phyloP scores from a whole-genome alignment of 2,329 filamentous ascomycete species.

The Neofusicoccum ribis region DNA sequence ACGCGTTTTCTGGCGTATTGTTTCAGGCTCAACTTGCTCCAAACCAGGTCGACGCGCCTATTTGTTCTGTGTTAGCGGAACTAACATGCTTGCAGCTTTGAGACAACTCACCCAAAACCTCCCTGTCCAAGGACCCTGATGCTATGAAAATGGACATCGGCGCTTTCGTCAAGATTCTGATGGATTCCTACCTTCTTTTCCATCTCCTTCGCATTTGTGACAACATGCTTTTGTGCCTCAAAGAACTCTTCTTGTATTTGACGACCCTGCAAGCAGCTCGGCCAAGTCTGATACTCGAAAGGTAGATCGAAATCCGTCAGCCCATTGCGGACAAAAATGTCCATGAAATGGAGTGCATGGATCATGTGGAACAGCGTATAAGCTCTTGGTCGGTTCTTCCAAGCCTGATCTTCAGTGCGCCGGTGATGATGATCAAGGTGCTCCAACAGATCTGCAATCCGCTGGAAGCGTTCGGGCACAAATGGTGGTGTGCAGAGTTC shows the following conservation, averaged over 20 bases:
- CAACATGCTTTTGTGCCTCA: not conserved
- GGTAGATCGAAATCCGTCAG: not conserved
- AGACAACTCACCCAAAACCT: not conserved
- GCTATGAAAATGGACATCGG: not conserved
- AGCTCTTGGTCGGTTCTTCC: not conserved
- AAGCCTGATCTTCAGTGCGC: not conserved
- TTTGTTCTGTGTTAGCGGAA: not conserved
- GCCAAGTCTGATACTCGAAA: not conserved
- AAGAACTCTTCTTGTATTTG: not conserved
- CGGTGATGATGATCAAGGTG: not conserved
- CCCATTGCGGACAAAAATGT: not conserved
- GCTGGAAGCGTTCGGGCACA: not conserved
- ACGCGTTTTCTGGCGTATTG: constrained; percentile 33
- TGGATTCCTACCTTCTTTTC: not conserved
- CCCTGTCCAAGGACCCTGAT: not conserved
- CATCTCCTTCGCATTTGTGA: not conserved
- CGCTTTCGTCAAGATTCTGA: not conserved
- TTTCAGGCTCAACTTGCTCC: constrained; percentile 26
- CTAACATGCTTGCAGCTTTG: not conserved
- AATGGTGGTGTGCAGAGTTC: not conserved
- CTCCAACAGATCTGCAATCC: not conserved
- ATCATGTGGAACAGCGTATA: not conserved
- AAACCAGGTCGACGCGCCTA: constrained; percentile 23
- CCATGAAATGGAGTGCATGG: not conserved
- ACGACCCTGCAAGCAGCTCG: not conserved